Percentiles rank a stretch among this genome's conserved stretches.
Evolutionary conservation across 352 stramenopile species (phyloP).

Genomic region (Globisporangium rhizosaccharum): DNA sequence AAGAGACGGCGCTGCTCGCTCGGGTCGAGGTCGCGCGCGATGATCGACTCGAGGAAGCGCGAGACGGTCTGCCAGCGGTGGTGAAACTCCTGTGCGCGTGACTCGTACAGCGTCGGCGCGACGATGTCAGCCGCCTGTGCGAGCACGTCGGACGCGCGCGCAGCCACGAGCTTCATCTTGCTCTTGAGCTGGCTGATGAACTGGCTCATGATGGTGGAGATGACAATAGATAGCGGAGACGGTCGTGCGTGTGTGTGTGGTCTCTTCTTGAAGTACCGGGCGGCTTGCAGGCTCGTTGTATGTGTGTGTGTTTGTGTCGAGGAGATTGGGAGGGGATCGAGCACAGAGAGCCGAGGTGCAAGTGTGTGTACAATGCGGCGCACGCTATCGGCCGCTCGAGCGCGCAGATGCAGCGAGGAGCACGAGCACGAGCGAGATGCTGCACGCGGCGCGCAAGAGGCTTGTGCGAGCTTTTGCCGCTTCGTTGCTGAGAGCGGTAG

Average conservation of each 20-base stretch:
- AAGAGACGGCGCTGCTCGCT: conserved; percentile 69
- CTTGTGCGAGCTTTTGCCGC: no score
- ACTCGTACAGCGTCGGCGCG: conserved; percentile 77
- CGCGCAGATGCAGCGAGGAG: no score
- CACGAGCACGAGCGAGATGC: no score
- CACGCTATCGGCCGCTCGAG: no score
- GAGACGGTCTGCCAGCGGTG: conserved; percentile 75
- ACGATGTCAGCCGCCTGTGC: conserved; percentile 78
- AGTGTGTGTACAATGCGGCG: neutral
- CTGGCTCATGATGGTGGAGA: conserved; percentile 12
- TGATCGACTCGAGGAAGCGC: conserved; percentile 70
- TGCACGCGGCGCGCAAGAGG: no score
- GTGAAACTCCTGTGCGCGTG: conserved; percentile 79
- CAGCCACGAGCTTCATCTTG: conserved; percentile 73
- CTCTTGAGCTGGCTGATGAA: conserved; percentile 70
- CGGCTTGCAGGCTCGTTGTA: neutral
- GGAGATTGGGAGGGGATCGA: neutral
- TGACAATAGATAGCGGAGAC: no score
- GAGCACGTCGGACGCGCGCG: conserved; percentile 61
- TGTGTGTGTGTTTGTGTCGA: neutral
- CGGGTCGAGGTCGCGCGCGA: conserved; percentile 58
- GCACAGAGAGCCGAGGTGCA: neutral
- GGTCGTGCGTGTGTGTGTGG: no score
- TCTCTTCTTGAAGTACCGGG: no score
- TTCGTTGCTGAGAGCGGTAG: no score